A percentile compares a stretch with the other conserved stretches of the same genome.
These are phyloP conservation scores for Lachancea waltii DNA, from an alignment of 805 yeast species.

Conservation along the genomic window DNA sequence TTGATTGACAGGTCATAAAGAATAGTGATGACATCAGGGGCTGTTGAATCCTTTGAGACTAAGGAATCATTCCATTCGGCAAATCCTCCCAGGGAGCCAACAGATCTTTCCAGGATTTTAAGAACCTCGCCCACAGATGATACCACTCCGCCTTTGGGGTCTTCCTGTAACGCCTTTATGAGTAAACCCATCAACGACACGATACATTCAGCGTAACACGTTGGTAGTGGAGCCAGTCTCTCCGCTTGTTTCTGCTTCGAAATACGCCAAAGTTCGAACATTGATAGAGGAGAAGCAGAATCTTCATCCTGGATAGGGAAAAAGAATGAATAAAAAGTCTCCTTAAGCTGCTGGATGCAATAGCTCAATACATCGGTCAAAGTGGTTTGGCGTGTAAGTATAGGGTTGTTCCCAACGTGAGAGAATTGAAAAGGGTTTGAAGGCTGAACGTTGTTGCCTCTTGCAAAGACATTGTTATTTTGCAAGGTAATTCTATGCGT, in stretches of 20 bases:
- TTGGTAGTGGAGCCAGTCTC: conserved; percentile 53
- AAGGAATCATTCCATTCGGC: conserved; percentile 30
- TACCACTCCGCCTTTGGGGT: conserved; percentile 47
- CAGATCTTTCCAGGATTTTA: conserved; percentile 53
- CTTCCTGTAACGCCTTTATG: conserved; percentile 55
- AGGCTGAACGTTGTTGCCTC: conserved; percentile 6
- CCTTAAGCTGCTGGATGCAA: conserved; percentile 10
- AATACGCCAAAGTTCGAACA: conserved; percentile 26
- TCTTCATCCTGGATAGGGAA: conserved; percentile 18
- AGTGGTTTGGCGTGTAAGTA: conserved; percentile 26
- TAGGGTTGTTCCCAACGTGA: conserved; percentile 20
- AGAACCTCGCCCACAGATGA: conserved; percentile 53
- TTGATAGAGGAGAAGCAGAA: conserved; percentile 15
- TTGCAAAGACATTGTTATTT: conserved; percentile 20
- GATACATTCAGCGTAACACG: conserved; percentile 59
- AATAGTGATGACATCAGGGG: conserved; percentile 41
- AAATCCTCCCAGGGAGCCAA: conserved; percentile 46
- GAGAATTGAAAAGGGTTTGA: conserved; percentile 10
- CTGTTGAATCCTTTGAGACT: conserved; percentile 12
- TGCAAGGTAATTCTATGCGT: conserved; percentile 21
- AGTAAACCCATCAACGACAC: conserved; percentile 47
- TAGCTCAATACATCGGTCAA: conserved; percentile 14
- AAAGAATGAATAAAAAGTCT: conserved; percentile 16
- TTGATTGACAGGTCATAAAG: conserved; percentile 59
- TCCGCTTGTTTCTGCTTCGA: conserved; percentile 47